Percentiles rank a stretch among this genome's conserved stretches.
phyloP scores from a whole-genome alignment of 1,284 basidiomycete genomes.

The Pyrrhoderma noxium region DNA sequence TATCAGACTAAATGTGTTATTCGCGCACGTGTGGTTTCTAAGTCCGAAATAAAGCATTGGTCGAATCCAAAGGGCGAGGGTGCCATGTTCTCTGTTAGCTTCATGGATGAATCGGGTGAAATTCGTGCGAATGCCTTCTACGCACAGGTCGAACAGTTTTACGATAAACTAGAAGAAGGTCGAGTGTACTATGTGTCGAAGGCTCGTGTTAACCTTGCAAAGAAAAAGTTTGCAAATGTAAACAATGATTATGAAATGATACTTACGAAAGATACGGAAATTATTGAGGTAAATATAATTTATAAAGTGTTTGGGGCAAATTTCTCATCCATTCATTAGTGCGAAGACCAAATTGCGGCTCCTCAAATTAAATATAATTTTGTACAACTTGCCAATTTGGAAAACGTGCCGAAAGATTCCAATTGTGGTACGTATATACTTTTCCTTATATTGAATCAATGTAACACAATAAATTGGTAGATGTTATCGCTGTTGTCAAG shows the following conservation, averaged over 20 bases:
- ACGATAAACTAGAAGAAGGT: slow-evolving; percentile 81
- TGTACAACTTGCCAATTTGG: slow-evolving; percentile 58
- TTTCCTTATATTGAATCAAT: slow-evolving; percentile 21
- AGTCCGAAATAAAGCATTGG: slow-evolving; percentile 86
- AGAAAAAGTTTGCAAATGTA: slow-evolving; percentile 93
- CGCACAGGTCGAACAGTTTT: slow-evolving; percentile 77
- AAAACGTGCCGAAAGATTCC: slow-evolving; percentile 65
- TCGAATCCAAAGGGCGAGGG: slow-evolving; percentile 91
- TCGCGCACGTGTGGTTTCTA: slow-evolving; percentile 89
- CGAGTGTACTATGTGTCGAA: slow-evolving; percentile 92
- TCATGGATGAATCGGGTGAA: slow-evolving; percentile 95
- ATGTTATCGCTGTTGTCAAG: slow-evolving; percentile 82
- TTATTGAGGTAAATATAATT: slow-evolving; percentile 58
- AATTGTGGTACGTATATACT: slow-evolving; percentile 53
- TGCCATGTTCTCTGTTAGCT: slow-evolving; percentile 87
- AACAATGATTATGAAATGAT: slow-evolving; percentile 92
- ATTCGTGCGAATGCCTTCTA: slow-evolving; percentile 94
- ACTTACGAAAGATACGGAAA: slow-evolving; percentile 78
- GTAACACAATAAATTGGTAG: slow-evolving; percentile 32
- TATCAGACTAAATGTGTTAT: slow-evolving; percentile 99
- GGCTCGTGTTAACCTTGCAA: slow-evolving; percentile 89
- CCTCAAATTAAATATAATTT: slow-evolving; percentile 85
- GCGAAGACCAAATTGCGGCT: slow-evolving; percentile 66
- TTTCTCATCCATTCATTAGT: slow-evolving; percentile 39
- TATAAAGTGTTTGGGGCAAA: slow-evolving; percentile 4